Evolutionary conservation across 176 grass and related monocot genomes (phyloP), one percentile per base, ranked within the genome.

Genomic region (Metroxylon sagu): DNA sequence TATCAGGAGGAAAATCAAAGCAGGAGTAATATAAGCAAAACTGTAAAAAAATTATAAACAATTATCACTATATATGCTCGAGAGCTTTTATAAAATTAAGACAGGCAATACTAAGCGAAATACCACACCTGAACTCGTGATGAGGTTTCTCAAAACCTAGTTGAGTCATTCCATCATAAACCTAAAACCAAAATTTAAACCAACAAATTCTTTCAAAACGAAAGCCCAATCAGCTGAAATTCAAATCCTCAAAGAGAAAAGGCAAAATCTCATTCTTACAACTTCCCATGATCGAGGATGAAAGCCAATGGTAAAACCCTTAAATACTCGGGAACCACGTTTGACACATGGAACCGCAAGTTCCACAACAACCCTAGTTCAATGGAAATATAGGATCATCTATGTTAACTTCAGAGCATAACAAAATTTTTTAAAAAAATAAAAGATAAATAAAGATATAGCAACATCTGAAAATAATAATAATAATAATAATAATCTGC

Each of bases 231-330:
- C 26, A 69, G 7, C 49, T 4, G 25, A 50, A 57, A 79, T 66
- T 4, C 74, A 39, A 43, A 43, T 43, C 10, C 35, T 15, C 7
- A 53, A 60, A 66, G 57, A 70, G 29, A 39, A 48, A 49, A 66
- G 29, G 23, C 5, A 62, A 63, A 53, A 61, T 71, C 16, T 56
- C 57, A 52, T 57, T 18, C 73, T 80, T 85, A 97, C 92, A 79
- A 97, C 63, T 82, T 97, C 92, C 55, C 78, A 85, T 62, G 92
- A 85, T 4, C 84, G 68, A 28, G 92, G 92, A 65, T 97, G 70
- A 58, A 97, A 97, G 28, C 92, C 92, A 50, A 97, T 43, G 43
- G 78, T 91, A 59, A 97, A 97, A 74, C 92, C 92, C 70, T 85
- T 74, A 65, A 90, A 90, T 61, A 91, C 75, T 56, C 76, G 80